Evolutionary conservation across 1,139 yeast genomes (phyloP), one percentile per base, ranked within the genome.

Genomic region (Suhomyces ambrosiae): DNA sequence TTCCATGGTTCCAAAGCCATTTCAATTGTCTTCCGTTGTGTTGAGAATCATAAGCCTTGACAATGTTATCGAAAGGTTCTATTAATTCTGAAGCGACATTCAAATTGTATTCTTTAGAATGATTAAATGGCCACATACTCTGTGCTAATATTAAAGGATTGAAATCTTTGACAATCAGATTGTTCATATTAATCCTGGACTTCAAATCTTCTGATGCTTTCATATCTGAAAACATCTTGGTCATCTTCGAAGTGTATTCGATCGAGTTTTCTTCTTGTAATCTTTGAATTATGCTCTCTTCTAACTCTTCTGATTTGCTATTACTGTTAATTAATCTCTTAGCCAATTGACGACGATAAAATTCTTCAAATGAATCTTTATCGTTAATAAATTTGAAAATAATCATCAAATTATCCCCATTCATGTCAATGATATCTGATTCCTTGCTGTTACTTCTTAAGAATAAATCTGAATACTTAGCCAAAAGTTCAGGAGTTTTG

Each of bases 211-310:
- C 81, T 0, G 96, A 88, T 3, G 94, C 80, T 52, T 86, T 79
- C 74, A 94, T 88, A 63, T 94, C 98, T 56, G 86, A 87, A 63
- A 94, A 90, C 99, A 94, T 94, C 53, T 90, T 86, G 28, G 96
- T 88, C 65, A 94, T 86, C 60, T 89, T 92, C 41, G 89, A 84
- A 2, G 97, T 90, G 61, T 89, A 94, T 54, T 92, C 98, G 56
- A 83, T 75, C 14, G 96, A 90, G 61, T 94, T 90, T 46, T 86
- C 96, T 44, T 86, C 87, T 60, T 90, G 95, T 48, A 94, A 74
- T 54, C 86, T 79, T 54, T 89, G 88, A 44, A 94, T 87, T 50
- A 94, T 83, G 43, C 80, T 69, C 49, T 88, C 94, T 65, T 94
- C 99, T 45, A 89, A 82, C 50, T 81, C 88, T 40, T 82, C 86